phyloP scores from a whole-genome alignment of 805 yeast species.

The Blastobotrys americana region DNA sequence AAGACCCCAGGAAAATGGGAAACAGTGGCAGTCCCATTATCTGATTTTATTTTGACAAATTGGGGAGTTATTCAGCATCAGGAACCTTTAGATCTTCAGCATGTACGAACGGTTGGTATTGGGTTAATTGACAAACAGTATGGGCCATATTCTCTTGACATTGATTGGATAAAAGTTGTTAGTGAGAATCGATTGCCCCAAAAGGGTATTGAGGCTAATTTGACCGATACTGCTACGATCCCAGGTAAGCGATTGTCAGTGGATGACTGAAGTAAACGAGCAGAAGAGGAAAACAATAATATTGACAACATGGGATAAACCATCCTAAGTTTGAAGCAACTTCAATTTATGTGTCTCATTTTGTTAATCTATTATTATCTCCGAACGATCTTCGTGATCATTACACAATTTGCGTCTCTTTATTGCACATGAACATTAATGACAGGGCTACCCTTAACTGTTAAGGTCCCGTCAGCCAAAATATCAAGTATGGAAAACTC shows the following conservation, averaged over 20 bases:
- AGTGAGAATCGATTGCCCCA: slow-evolving; percentile 4
- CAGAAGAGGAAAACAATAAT: neutral
- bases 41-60: slow-evolving; percentile 75
- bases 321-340: too few relatives aligned
- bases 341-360: too few relatives aligned
- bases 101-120: slow-evolving; percentile 65
- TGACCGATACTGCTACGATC: slow-evolving; percentile 7
- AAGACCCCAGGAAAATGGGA: slow-evolving; percentile 75
- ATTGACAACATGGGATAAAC: too few relatives aligned
- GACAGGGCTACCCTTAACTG: slow-evolving; percentile 1
- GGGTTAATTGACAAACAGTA: slow-evolving; percentile 71
- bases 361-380: too few relatives aligned
- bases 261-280: slow-evolving; percentile 13
- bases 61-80: slow-evolving; percentile 65
- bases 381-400: too few relatives aligned
- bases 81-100: slow-evolving; percentile 50
- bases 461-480: slow-evolving; percentile 1
- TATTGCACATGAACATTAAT: neutral
- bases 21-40: slow-evolving; percentile 67
- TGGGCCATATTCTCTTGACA: slow-evolving; percentile 63
- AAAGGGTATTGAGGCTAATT: neutral
- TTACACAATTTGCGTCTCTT: too few relatives aligned
- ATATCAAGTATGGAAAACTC: neutral
- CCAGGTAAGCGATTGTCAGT: slow-evolving; percentile 23
- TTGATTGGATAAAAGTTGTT: slow-evolving; percentile 70